A percentile compares a stretch with the other conserved stretches of the same genome.
Evolutionary conservation across 306 rosid species (phyloP).

Genomic region (Purshia tridentata): DNA sequence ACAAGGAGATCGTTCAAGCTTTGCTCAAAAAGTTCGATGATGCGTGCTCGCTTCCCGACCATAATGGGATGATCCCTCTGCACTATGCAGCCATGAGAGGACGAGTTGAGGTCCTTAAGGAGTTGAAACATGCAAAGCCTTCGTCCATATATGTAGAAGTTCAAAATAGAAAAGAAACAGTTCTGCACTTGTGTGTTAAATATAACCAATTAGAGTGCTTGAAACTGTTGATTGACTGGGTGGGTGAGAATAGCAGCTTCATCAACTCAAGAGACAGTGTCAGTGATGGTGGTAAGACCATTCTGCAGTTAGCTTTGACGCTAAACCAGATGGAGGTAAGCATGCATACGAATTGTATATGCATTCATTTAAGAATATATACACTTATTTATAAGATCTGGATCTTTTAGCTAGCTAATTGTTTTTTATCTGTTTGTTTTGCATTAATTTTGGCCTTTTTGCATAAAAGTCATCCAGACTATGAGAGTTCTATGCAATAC

Average conservation of each 20-base stretch:
- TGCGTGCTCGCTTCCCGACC: neutral
- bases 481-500: no score
- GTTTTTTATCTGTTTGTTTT: no score
- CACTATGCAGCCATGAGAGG: constrained; percentile 12
- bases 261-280: neutral
- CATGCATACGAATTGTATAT: no score
- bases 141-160: neutral
- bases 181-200: constrained; percentile 7
- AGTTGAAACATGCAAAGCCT: neutral
- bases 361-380: no score
- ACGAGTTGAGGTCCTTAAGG: neutral
- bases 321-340: neutral
- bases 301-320: neutral
- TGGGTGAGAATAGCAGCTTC: neutral
- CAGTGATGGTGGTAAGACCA: neutral
- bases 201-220: neutral
- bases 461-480: no score
- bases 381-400: no score
- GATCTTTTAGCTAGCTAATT: no score
- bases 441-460: no score
- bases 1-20: constrained; percentile 3
- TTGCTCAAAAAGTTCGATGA: neutral
- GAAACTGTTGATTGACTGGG: neutral
- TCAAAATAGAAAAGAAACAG: neutral
- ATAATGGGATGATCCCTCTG: constrained; percentile 11